These are phyloP conservation scores for Leccinum pachyderme DNA, from an alignment of 1,284 basidiomycete species.

Conservation along the genomic window DNA sequence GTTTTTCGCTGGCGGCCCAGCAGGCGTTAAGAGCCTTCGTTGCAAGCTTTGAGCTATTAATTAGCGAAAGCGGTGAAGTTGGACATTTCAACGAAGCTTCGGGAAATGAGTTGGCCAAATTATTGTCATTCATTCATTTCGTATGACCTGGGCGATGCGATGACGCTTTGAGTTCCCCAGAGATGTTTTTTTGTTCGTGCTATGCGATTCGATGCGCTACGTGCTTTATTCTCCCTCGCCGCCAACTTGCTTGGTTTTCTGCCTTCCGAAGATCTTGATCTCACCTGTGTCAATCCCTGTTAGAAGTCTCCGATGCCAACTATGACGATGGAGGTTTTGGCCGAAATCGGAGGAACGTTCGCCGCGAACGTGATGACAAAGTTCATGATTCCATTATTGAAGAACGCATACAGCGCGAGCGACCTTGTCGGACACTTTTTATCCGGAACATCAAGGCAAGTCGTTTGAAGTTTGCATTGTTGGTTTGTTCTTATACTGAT, in stretches of 20 bases:
- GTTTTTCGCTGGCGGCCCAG: slow-evolving; percentile 21
- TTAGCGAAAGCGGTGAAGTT: slow-evolving; percentile 43
- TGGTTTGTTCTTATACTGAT: slow-evolving; percentile 20
- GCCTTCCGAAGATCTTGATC: slow-evolving; percentile 42
- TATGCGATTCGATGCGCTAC: slow-evolving; percentile 35
- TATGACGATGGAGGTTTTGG: slow-evolving; percentile 54
- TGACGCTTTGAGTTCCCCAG: slow-evolving; percentile 26
- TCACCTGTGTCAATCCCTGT: slow-evolving; percentile 52
- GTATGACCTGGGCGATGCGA: slow-evolving; percentile 17
- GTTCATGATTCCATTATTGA: slow-evolving; percentile 85
- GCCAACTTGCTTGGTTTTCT: slow-evolving; percentile 41
- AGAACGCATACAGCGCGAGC: slow-evolving; percentile 86
- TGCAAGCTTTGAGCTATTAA: slow-evolving; percentile 45
- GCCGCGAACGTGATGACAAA: slow-evolving; percentile 78
- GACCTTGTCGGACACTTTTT: slow-evolving; percentile 93
- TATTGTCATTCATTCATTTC: slow-evolving; percentile 18
- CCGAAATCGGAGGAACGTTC: slow-evolving; percentile 44
- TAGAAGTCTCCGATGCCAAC: slow-evolving; percentile 59
- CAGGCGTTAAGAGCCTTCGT: slow-evolving; percentile 33
- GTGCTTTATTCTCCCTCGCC: slow-evolving; percentile 42
- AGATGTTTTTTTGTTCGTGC: slow-evolving; percentile 16
- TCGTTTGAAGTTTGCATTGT: slow-evolving; percentile 26
- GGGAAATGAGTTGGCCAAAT: slow-evolving; percentile 31
- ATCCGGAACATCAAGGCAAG: slow-evolving; percentile 96
- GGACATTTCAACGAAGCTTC: slow-evolving; percentile 28